These are phyloP conservation scores for Nyssa sinensis DNA, from an alignment of 148 eudicot species.

Conservation along the genomic window DNA sequence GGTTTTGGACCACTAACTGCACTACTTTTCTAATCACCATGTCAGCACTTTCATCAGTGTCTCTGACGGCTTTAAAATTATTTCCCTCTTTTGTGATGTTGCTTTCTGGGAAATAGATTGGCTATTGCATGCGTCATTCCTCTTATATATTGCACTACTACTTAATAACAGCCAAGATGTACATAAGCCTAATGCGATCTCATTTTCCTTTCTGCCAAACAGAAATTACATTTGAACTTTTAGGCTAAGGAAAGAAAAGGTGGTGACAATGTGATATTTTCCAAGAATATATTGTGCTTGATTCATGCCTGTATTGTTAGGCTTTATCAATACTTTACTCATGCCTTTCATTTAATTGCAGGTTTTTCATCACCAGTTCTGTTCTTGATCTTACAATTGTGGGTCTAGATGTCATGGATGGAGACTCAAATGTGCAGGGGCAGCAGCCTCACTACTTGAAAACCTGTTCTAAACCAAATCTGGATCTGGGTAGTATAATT, in stretches of 20 bases:
- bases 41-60: no score
- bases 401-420: constrained; percentile 76
- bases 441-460: constrained; percentile 78
- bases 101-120: not conserved
- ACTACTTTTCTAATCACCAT: no score
- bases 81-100: not conserved
- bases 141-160: not conserved
- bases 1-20: no score
- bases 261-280: not conserved
- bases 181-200: not conserved
- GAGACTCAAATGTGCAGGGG: constrained; percentile 57
- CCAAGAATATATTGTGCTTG: not conserved
- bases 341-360: constrained; percentile 26
- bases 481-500: constrained; percentile 73
- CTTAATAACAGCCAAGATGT: not conserved
- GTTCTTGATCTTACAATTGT: constrained; percentile 94
- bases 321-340: not conserved
- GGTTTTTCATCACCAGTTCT: constrained; percentile 94
- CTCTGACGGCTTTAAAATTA: not conserved
- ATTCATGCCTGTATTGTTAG: not conserved
- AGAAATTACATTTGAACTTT: not conserved
- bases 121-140: not conserved
- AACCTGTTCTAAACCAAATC: constrained; percentile 67
- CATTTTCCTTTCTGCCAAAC: not conserved
- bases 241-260: no score